These are phyloP conservation scores for Camellia lanceoleosa DNA, from an alignment of 148 eudicot genomes.

Conservation along the genomic window DNA sequence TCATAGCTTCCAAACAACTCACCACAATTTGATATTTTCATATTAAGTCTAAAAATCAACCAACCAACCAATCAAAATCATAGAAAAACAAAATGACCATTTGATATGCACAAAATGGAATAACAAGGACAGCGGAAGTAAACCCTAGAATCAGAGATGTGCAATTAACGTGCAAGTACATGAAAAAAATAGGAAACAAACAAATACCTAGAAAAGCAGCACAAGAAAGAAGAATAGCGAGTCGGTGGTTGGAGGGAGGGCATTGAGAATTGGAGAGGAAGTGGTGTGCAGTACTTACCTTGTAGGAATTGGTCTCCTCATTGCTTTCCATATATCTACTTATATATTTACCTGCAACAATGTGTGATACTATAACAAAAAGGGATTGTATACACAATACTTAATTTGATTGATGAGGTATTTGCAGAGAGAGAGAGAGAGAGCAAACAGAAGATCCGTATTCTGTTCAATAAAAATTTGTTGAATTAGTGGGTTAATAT, in stretches of 20 bases:
- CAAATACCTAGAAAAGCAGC: not conserved
- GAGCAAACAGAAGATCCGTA: not conserved
- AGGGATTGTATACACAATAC: not conserved
- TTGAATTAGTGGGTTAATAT: too few species aligned
- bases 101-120: not conserved
- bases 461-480: not conserved
- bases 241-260: too few species aligned
- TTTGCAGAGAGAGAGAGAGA: not conserved
- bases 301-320: slow-evolving; percentile 6
- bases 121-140: not conserved
- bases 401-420: not conserved
- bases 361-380: slow-evolving; percentile 1
- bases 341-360: not conserved
- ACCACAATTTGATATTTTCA: too few species aligned
- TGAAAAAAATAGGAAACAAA: not conserved
- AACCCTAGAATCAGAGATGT: not conserved
- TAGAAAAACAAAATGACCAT: not conserved
- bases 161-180: not conserved
- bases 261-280: not conserved
- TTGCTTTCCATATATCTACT: slow-evolving; percentile 9
- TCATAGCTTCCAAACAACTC: too few species aligned
- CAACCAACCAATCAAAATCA: not conserved
- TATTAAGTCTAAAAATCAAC: not conserved
- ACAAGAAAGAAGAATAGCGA: too few species aligned
- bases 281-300: not conserved